Conservation (phyloP, 257 asterid genomes). For the Ligustrum vulgare region DNA sequence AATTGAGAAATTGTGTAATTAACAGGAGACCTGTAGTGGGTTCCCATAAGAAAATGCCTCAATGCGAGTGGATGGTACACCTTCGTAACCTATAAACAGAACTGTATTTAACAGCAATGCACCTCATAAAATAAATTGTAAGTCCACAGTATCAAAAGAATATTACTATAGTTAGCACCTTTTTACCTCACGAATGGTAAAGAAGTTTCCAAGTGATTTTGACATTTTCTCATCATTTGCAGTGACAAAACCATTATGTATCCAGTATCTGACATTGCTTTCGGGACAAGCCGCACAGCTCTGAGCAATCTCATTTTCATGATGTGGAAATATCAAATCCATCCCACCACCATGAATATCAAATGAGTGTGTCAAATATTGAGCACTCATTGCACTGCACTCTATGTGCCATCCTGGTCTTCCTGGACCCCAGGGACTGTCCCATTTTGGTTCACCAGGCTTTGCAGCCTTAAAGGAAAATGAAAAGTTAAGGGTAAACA, state of each 20-base stretch:
- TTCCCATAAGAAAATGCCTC: constrained; percentile 78
- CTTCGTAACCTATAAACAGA: constrained; percentile 57
- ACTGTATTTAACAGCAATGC: neutral
- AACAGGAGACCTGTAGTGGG: constrained; percentile 84
- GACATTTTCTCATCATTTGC: constrained; percentile 89
- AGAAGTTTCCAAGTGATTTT: constrained; percentile 75
- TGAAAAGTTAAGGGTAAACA: neutral
- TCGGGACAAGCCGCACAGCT: constrained; percentile 87
- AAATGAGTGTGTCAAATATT: constrained; percentile 68
- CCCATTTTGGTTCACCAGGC: constrained; percentile 88
- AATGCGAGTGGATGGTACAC: constrained; percentile 86
- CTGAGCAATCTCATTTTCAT: constrained; percentile 89
- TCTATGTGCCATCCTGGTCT: constrained; percentile 98
- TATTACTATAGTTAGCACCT: neutral
- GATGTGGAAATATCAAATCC: constrained; percentile 92
- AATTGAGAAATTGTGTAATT: constrained; percentile 69
- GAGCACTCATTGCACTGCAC: constrained; percentile 96
- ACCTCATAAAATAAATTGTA: neutral
- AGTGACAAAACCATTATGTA: constrained; percentile 83
- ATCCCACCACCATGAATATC: constrained; percentile 97
- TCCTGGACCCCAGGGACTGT: constrained; percentile 96
- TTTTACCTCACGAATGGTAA: constrained; percentile 85
- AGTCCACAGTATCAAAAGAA: neutral
- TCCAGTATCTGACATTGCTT: constrained; percentile 75
- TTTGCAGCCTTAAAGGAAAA: constrained; percentile 67